Base-by-base conservation (phyloP, 352 stramenopile genomes). In the Aphanomyces astaci region DNA sequence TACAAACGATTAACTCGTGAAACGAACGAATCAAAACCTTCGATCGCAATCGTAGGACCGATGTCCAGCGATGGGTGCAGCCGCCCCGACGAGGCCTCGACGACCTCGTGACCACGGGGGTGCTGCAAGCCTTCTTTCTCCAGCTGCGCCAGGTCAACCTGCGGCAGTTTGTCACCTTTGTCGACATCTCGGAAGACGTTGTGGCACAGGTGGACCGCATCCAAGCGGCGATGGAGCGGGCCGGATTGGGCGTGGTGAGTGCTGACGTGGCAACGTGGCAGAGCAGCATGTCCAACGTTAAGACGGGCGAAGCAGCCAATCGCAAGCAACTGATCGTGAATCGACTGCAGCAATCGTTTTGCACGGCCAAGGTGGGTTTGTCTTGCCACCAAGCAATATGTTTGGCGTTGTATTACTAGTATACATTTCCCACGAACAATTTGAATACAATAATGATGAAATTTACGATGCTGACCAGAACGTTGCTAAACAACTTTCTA, bases 281-380 rank as follows among this genome's bases (percentile, higher is more conserved):
- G 32, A 43, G 39, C 32, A 68, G 62, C 22, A 45, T 68, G 28
- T 32, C 27, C n/a, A 68, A 59, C n/a, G 62, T 68, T 24, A 68
- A 68, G 51, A 45, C 62, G 31, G 28, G 22, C 17, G 32, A 60
- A 45, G 39, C 62, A 15, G 28, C 39, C 1, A 5, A 22, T 22
- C 19, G 62, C 5, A 36, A 60, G 30, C 30, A 60, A 2, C 25
- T 59, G 7, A 5, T 53, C 10, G 19, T 68, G 19, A 57, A 59
- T 48, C 62, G 43, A 28, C 40, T 68, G 17, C 3, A 46, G 43
- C 62, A 28, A 3, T 57, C 62, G 33, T 59, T 68, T 39, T 7
- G 5, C 4, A 22, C 32, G n/a, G 48, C 62, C 25, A 59, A 45
- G 43, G 59, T 66, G 28, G 28, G 5, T n/a, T n/a, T n/a, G n/a